Conservation (phyloP, 805 yeast genomes). For the Jamesozyma rosinii region DNA sequence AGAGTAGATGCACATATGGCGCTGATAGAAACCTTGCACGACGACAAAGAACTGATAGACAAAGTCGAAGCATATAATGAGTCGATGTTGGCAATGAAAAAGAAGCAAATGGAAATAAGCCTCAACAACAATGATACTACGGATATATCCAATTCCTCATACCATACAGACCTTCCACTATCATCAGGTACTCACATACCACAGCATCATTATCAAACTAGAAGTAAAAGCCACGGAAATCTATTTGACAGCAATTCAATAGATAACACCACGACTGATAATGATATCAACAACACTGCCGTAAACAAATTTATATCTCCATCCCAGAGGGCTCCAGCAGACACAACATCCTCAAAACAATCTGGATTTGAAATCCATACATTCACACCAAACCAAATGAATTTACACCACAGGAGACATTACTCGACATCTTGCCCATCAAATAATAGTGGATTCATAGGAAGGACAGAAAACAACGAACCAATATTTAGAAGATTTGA, state of each 20-base stretch:
- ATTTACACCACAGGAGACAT: constrained; percentile 26
- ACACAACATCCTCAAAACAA: neutral
- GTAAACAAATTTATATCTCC: neutral
- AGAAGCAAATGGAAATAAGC: constrained; percentile 10
- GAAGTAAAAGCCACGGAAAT: constrained; percentile 27
- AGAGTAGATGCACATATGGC: constrained; percentile 52
- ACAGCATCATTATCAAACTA: constrained; percentile 26
- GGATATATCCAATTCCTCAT: neutral
- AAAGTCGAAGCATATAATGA: constrained; percentile 19
- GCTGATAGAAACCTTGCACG: constrained; percentile 37
- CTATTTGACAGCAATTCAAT: constrained; percentile 3
- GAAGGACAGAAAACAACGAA: constrained; percentile 31
- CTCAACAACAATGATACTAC: constrained; percentile 6
- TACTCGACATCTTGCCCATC: constrained; percentile 33
- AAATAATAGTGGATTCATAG: constrained; percentile 42
- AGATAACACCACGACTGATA: neutral
- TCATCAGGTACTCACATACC: constrained; percentile 9
- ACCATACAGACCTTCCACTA: neutral
- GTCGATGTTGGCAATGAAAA: constrained; percentile 8
- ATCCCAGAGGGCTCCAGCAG: neutral
- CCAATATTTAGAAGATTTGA: constrained; percentile 61
- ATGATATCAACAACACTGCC: neutral
- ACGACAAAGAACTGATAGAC: constrained; percentile 22
- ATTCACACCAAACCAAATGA: constrained; percentile 18
- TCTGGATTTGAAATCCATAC: constrained; percentile 10